A percentile compares a stretch with the other conserved stretches of the same genome.
Conservation (phyloP, 345 rosid species). For the Camelina laxa region DNA sequence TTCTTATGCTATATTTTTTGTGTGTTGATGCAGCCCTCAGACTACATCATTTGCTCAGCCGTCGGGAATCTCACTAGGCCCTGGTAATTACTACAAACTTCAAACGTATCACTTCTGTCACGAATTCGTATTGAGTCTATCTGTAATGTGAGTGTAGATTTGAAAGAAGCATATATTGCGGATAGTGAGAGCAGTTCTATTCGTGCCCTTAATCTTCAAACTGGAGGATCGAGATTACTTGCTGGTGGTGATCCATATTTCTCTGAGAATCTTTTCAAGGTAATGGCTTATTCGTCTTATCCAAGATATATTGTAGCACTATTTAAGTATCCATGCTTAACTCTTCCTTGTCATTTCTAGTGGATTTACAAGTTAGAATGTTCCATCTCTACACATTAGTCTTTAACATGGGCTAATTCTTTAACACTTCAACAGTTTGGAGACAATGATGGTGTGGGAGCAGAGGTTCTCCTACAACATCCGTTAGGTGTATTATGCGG, state of each 20-base stretch:
- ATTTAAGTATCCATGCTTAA: not conserved
- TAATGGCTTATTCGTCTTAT: constrained; percentile 32
- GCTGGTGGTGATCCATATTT: constrained; percentile 89
- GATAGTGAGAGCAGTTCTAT: constrained; percentile 99
- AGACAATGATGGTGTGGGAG: constrained; percentile 85
- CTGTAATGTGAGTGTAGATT: constrained; percentile 48
- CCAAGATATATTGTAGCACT: not conserved
- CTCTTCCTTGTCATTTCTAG: not conserved
- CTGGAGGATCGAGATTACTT: constrained; percentile 86
- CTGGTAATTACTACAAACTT: constrained; percentile 52
- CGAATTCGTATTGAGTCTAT: not conserved
- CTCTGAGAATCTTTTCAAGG: constrained; percentile 87
- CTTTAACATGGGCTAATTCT: constrained; percentile 10
- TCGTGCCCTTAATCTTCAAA: constrained; percentile 77
- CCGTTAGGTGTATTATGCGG: constrained; percentile 85
- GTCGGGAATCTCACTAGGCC: constrained; percentile 79
- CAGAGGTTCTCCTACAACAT: constrained; percentile 94
- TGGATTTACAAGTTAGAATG: constrained; percentile 3
- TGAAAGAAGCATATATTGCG: constrained; percentile 73
- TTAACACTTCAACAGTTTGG: constrained; percentile 78
- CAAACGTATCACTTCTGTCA: not conserved
- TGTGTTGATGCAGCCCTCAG: constrained; percentile 58
- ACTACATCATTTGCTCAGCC: constrained; percentile 93
- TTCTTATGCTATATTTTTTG: not conserved
- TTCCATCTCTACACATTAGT: constrained; percentile 1